These are phyloP conservation scores for Ceratocystis cacaofunesta DNA, from an alignment of 2,329 filamentous ascomycete species.

Conservation along the genomic window DNA sequence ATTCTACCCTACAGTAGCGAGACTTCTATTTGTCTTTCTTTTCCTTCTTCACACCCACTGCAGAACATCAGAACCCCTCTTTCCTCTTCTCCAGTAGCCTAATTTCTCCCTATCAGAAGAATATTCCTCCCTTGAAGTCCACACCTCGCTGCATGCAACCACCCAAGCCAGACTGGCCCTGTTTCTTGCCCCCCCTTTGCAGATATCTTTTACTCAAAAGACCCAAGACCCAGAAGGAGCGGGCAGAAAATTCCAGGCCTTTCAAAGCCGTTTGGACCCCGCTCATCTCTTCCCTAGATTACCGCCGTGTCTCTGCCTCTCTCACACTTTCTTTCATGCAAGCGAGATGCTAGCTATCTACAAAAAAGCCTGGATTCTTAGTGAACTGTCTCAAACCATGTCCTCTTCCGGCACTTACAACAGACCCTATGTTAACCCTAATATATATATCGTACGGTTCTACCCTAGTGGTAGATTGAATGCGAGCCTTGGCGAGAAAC, in stretches of 20 bases:
- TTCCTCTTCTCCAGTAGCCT: not conserved
- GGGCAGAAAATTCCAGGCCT: not conserved
- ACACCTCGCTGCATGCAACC: not conserved
- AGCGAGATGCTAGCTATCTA: not conserved
- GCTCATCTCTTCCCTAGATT: not conserved
- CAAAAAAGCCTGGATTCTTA: not conserved
- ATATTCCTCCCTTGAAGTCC: not conserved
- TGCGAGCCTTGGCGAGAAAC: too few species aligned
- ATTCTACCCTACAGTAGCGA: not conserved
- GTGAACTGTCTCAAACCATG: not conserved
- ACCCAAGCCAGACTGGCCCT: not conserved
- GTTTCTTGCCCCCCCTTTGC: not conserved
- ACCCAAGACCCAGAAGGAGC: not conserved
- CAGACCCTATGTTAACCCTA: not conserved
- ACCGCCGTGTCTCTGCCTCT: not conserved
- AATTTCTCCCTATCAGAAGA: not conserved
- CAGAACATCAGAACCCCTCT: not conserved
- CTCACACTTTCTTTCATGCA: not conserved
- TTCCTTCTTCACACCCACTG: not conserved
- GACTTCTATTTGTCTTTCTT: not conserved
- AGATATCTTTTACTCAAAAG: not conserved
- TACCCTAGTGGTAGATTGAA: too few species aligned
- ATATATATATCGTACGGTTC: not conserved
- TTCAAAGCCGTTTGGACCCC: not conserved
- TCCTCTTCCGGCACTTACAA: constrained; percentile 1